Conservation (phyloP, 805 yeast species). For the Ogataea dorogensis region DNA sequence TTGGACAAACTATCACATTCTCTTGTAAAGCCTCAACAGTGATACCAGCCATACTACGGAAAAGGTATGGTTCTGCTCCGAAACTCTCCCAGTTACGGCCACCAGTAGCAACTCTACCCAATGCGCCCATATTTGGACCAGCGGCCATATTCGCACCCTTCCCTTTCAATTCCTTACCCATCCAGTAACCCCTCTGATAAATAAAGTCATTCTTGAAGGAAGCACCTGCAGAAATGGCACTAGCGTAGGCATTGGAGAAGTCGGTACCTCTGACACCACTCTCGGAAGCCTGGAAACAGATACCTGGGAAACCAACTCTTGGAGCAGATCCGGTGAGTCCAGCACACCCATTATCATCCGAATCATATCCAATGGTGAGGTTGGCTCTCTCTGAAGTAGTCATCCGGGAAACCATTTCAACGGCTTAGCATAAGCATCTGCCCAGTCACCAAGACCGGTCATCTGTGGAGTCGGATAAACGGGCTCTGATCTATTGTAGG, state of each 20-base stretch:
- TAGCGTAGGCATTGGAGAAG: conserved; percentile 54
- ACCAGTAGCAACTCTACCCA: conserved; percentile 60
- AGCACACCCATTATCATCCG: conserved; percentile 9
- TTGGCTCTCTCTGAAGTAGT: conserved; percentile 58
- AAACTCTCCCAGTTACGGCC: conserved; percentile 68
- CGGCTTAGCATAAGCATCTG: conserved; percentile 57
- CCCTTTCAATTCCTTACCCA: conserved; percentile 52
- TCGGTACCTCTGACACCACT: conserved; percentile 59
- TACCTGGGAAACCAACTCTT: conserved; percentile 50
- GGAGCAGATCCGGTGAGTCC: conserved; percentile 65
- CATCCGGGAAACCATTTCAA: conserved; percentile 54
- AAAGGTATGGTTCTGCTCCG: conserved; percentile 60
- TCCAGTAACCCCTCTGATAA: conserved; percentile 52
- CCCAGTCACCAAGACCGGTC: conserved; percentile 42
- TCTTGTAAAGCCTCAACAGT: conserved; percentile 58
- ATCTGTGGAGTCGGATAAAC: conserved; percentile 21
- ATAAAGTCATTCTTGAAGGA: conserved; percentile 54
- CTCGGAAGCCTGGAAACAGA: conserved; percentile 65
- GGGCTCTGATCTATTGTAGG: conserved; percentile 21
- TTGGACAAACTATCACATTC: conserved; percentile 56
- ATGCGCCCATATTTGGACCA: conserved; percentile 60
- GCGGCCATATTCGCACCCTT: conserved; percentile 57
- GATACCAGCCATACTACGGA: conserved; percentile 52
- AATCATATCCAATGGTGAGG: conserved; percentile 49
- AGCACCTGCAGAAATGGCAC: conserved; percentile 57